A percentile compares a stretch with the other conserved stretches of the same genome.
phyloP scores from a whole-genome alignment of 176 grass and related monocot genomes.

The Phoenix roebelenii region DNA sequence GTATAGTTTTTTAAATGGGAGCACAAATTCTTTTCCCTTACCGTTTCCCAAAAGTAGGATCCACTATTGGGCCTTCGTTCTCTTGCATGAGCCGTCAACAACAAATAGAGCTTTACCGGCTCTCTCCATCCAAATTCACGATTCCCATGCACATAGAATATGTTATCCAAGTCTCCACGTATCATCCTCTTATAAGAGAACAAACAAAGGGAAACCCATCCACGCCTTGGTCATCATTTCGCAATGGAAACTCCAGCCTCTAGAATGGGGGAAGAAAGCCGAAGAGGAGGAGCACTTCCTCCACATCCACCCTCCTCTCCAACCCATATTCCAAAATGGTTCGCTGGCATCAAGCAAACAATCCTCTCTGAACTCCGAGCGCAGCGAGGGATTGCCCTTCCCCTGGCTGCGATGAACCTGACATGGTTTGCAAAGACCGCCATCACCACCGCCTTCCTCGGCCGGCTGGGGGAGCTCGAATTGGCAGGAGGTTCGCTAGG shows the following conservation, averaged over 20 bases:
- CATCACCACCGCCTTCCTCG: conserved; percentile 66
- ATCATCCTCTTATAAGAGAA: not conserved
- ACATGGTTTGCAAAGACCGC: conserved; percentile 71
- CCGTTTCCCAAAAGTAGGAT: not conserved
- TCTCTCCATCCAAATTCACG: not conserved
- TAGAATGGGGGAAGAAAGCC: not conserved
- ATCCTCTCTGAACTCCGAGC: conserved; percentile 35
- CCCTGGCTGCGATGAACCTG: conserved; percentile 67
- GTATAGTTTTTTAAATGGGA: no score
- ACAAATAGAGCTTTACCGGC: not conserved
- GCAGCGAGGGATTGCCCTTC: conserved; percentile 64
- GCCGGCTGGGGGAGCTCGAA: conserved; percentile 60
- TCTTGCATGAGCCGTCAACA: not conserved
- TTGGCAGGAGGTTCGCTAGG: conserved; percentile 69
- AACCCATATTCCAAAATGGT: conserved; percentile 7
- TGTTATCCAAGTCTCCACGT: not conserved
- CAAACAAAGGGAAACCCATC: not conserved
- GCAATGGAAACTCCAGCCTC: not conserved
- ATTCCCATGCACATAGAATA: not conserved
- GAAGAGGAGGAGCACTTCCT: no score
- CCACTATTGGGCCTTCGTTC: not conserved
- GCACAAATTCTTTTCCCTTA: no score
- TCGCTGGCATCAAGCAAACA: not conserved
- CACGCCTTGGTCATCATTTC: not conserved
- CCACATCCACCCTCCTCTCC: not conserved